phyloP scores from a whole-genome alignment of 2,329 filamentous ascomycete genomes.

The Fusarium sp. region DNA sequence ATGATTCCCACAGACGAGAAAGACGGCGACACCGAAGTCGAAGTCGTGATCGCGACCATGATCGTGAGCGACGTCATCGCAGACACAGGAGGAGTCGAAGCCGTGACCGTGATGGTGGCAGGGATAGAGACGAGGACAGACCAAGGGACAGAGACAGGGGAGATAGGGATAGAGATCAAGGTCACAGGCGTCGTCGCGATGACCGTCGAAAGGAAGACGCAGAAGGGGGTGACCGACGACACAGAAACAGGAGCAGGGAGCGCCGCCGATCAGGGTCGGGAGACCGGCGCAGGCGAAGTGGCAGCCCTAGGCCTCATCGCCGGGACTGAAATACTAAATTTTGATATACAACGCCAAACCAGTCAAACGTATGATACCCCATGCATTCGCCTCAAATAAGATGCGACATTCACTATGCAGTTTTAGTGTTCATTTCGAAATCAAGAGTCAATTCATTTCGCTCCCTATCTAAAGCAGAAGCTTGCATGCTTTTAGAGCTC shows the following conservation, averaged over 20 bases:
- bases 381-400: background rate
- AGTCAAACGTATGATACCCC: conserved; percentile 33
- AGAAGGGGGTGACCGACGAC: conserved; percentile 34
- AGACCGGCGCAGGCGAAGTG: conserved; percentile 36
- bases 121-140: conserved; percentile 35
- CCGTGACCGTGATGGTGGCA: conserved; percentile 48
- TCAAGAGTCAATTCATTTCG: conserved; percentile 14
- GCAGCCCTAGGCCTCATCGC: conserved; percentile 29
- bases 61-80: conserved; percentile 51
- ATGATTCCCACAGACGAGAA: conserved; percentile 52
- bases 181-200: conserved; percentile 34
- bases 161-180: conserved; percentile 24
- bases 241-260: conserved; percentile 43
- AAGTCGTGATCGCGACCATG: conserved; percentile 53
- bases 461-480: background rate
- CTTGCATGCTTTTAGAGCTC: conserved; percentile 16
- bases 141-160: conserved; percentile 18
- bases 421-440: conserved; percentile 1
- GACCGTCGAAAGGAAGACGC: conserved; percentile 18
- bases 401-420: background rate
- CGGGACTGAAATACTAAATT: conserved; percentile 16
- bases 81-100: conserved; percentile 54
- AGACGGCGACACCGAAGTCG: conserved; percentile 56
- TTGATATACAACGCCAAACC: background rate
- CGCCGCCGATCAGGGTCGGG: conserved; percentile 43